Evolutionary conservation across 306 rosid species (phyloP), one percentile per base, ranked within the genome.

Genomic region (Malus fusca): DNA sequence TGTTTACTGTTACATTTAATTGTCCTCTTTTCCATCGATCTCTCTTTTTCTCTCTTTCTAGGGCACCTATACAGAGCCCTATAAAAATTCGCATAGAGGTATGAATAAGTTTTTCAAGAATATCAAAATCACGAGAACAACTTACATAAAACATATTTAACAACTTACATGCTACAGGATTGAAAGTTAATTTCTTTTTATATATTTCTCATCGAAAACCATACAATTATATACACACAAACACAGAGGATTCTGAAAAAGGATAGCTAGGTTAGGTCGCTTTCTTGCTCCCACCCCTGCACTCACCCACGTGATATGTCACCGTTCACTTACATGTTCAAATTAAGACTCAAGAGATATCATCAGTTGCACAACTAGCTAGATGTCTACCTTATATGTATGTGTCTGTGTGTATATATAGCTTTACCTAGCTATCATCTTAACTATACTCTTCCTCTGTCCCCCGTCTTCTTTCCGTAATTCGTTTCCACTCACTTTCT

Each of bases 241-340:
- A 22, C 30, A 59, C 17, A 23, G 1, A n/a, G 28, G 17, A 10
- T 23, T 13, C 37, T 37, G 55, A 68, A 67, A 25, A 58, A 37
- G 77, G 25, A 73, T 25, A 14, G 68, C 28, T 60, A 73, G 68
- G 21, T 17, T 30, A 4, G 44, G 68, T 64, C 52, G 55, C 35
- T 69, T 6, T 60, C 77, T 44, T 18, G 77, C 68, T 73, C 68
- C 58, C 56, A 73, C 43, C 28, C 13, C 68, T 73, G 77, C 69
- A 61, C 56, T 12, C 69, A 43, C 77, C 77, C 77, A 73, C 56
- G 77, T 73, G 77, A 61, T 25, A 42, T 55, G 75, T 53, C 35
- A 69, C 73, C 42, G 68, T 65, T 52, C 14, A 33, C 44, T 51
- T 60, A 2, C 65, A 60, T 25, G 31, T 64, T 64, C 68, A 64